Evolutionary conservation across 192 early-diverging fungal species (phyloP).

Genomic region (Mortierella hygrophila): DNA sequence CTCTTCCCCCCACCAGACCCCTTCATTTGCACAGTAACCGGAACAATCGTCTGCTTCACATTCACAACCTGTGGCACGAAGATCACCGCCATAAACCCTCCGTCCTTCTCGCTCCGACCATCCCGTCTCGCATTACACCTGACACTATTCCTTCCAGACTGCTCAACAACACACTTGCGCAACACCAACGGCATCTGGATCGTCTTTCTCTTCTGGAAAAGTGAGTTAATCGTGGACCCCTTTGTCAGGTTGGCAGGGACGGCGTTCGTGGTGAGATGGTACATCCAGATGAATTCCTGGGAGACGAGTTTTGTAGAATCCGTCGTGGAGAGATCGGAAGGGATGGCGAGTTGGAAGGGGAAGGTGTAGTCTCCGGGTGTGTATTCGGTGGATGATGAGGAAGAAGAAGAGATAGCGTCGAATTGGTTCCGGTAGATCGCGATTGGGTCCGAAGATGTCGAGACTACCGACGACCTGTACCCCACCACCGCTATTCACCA

Average conservation of each 20-base stretch:
- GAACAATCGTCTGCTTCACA: background rate
- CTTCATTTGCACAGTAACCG: background rate
- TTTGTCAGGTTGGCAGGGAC: background rate
- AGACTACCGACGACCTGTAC: background rate
- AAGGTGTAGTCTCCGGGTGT: slow-evolving; percentile 12
- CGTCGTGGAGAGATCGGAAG: slow-evolving; percentile 10
- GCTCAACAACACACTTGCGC: background rate
- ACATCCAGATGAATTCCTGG: background rate
- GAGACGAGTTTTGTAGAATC: background rate
- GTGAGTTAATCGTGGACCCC: background rate
- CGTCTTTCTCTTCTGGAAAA: background rate
- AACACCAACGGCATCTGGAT: background rate
- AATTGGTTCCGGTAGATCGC: slow-evolving; percentile 3
- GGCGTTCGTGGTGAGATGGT: slow-evolving; percentile 5
- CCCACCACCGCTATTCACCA: background rate
- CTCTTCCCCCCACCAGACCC: background rate
- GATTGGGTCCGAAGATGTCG: background rate
- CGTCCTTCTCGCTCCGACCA: background rate
- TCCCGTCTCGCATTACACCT: background rate
- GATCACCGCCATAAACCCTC: background rate
- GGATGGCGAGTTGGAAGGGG: slow-evolving; percentile 11
- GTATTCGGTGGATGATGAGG: background rate
- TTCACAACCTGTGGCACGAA: background rate
- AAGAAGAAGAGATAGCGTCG: background rate
- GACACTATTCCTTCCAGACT: background rate